These are phyloP conservation scores for Albifimbria verrucaria DNA, from an alignment of 2,329 filamentous ascomycete species.

Conservation along the genomic window DNA sequence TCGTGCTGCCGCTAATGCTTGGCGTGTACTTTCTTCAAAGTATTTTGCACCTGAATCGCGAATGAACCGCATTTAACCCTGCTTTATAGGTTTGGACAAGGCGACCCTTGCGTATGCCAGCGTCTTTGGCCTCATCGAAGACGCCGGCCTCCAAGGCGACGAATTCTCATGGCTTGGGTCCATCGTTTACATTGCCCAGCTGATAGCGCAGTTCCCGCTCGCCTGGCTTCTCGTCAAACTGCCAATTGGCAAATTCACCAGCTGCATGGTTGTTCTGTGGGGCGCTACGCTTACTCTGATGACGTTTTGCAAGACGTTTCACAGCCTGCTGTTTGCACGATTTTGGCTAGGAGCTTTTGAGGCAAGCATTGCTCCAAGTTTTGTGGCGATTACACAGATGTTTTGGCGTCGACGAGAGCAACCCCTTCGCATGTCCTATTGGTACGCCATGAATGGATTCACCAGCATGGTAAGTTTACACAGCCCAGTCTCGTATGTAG, in stretches of 20 bases:
- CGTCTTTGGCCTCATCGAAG: slow-evolving; percentile 55
- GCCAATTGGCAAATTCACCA: slow-evolving; percentile 3
- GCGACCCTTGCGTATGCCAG: slow-evolving; percentile 50
- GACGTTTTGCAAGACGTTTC: background rate
- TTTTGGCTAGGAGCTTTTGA: slow-evolving; percentile 2
- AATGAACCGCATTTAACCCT: background rate
- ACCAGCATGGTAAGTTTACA: slow-evolving; percentile 15
- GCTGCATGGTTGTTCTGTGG: slow-evolving; percentile 1
- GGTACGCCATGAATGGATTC: slow-evolving; percentile 3
- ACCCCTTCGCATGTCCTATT: slow-evolving; percentile 3
- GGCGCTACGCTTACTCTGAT: background rate
- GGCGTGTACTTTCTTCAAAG: slow-evolving; percentile 6
- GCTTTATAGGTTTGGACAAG: background rate
- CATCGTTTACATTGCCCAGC: slow-evolving; percentile 16
- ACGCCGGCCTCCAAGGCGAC: slow-evolving; percentile 38
- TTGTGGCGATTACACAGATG: slow-evolving; percentile 2
- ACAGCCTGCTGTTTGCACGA: background rate
- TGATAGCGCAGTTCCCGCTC: slow-evolving; percentile 1
- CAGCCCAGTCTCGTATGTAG: background rate
- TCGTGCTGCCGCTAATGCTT: slow-evolving; percentile 16
- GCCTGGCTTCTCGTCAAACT: slow-evolving; percentile 3
- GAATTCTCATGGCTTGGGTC: slow-evolving; percentile 62
- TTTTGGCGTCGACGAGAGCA: slow-evolving; percentile 2
- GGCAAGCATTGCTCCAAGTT: slow-evolving; percentile 1
- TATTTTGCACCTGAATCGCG: background rate